Evolutionary conservation across 2,329 filamentous ascomycete species (phyloP), one percentile per base, ranked within the genome.

Genomic region (Fusarium concolor): DNA sequence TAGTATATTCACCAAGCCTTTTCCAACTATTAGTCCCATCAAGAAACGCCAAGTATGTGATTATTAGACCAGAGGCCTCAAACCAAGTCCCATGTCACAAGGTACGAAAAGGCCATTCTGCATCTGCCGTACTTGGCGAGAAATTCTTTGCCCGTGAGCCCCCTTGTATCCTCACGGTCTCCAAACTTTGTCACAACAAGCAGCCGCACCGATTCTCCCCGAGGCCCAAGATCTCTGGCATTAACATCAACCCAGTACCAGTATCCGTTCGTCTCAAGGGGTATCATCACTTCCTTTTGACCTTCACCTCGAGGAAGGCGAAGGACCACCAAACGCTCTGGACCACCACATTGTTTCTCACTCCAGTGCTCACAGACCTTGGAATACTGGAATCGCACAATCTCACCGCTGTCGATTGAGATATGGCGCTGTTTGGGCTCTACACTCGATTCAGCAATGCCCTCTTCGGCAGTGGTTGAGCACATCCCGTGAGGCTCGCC

Each of bases 291-390:
- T 11, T 90, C 86, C 50, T 90, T 87, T 10, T 86, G 81, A 0
- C 92, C 92, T 70, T 93, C 89, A 5, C 85, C 71, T 1, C 89
- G 91, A 26, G 89, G 83, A 28, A 93, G 85, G 56, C 85, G 85
- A 18, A 97, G 80, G 56, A 96, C 80, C 73, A 95, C 88, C 43
- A 94, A 81, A 58, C 89, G 92, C 43, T 88, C 85, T 62, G 85
- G 87, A 1, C 90, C 90, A 54, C 91, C 92, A 66, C 92, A 85
- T 63, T 85, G 86, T 68, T 90, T 86, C n/a, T 90, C 83, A 42
- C 89, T 89, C 92, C 92, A 97, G 77, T 98, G 95, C 73, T 89
- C 87, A 76, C 95, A 98, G 12, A 90, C 75, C 60, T 92, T 91
- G 53, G 87, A 87, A 75, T 97, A 94, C 73, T 92, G 90, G 79